Conservation (phyloP, 1,284 basidiomycete species). For the Puccinia triticina region DNA sequence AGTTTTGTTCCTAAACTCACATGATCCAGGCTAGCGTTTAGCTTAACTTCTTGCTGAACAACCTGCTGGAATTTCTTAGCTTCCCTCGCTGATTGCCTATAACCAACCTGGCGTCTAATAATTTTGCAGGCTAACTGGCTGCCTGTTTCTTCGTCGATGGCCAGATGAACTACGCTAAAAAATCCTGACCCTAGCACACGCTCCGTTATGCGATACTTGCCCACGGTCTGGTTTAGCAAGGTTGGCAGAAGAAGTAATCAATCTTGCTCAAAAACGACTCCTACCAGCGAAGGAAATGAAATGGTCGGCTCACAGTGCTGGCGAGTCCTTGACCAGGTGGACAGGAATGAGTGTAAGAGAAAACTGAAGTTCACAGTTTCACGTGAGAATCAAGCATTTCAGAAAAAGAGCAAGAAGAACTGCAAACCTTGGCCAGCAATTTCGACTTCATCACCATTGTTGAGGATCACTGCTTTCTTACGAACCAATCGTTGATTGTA, state of each 20-base stretch:
- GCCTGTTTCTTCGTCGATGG: slow-evolving; percentile 24
- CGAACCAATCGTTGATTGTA: slow-evolving; percentile 41
- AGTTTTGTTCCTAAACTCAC: slow-evolving; percentile 15
- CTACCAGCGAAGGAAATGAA: not conserved
- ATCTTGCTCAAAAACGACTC: not conserved
- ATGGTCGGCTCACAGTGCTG: slow-evolving; percentile 4
- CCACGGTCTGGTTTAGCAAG: slow-evolving; percentile 15
- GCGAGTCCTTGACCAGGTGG: slow-evolving; percentile 31
- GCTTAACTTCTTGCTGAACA: slow-evolving; percentile 35
- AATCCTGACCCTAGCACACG: slow-evolving; percentile 47
- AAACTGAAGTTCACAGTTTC: slow-evolving; percentile 18
- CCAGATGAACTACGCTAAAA: slow-evolving; percentile 50
- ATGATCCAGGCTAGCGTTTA: slow-evolving; percentile 50
- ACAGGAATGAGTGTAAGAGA: slow-evolving; percentile 41
- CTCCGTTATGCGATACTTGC: slow-evolving; percentile 40
- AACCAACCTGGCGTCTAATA: slow-evolving; percentile 6
- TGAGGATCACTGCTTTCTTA: slow-evolving; percentile 45
- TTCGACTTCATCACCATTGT: slow-evolving; percentile 40
- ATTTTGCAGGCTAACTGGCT: slow-evolving; percentile 48
- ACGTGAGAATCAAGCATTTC: not conserved
- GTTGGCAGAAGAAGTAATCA: not conserved
- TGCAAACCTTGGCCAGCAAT: slow-evolving; percentile 37
- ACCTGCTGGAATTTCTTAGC: slow-evolving; percentile 36
- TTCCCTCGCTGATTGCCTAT: slow-evolving; percentile 15
- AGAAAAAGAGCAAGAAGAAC: not conserved